phyloP scores from a whole-genome alignment of 306 rosid genomes.

The Inga leiocalycina region DNA sequence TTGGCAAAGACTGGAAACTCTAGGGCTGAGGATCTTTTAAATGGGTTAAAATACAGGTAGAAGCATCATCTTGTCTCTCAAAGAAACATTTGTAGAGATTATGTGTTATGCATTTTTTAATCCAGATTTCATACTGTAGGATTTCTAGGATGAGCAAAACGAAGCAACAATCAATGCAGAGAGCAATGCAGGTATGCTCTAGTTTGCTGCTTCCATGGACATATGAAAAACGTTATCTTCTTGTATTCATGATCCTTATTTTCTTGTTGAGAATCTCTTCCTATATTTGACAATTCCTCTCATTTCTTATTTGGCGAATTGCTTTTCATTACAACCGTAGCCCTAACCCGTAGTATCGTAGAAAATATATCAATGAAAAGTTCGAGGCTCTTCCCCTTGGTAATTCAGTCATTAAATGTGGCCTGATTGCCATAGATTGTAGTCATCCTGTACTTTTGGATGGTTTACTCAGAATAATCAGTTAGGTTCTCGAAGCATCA shows the following conservation, averaged over 20 bases:
- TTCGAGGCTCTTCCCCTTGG: too few species aligned
- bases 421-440: too few species aligned
- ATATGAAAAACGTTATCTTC: constrained; percentile 12
- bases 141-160: constrained; percentile 56
- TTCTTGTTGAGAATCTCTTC: not conserved
- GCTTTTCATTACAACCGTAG: not conserved
- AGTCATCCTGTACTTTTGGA: too few species aligned
- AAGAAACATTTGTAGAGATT: not conserved
- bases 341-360: too few species aligned
- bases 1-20: constrained; percentile 63
- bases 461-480: too few species aligned
- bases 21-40: constrained; percentile 66
- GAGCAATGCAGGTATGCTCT: constrained; percentile 63
- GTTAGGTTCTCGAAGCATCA: too few species aligned
- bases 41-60: constrained; percentile 72
- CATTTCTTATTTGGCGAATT: not conserved
- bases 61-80: constrained; percentile 29
- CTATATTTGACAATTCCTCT: not conserved
- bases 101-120: constrained; percentile 13
- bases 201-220: not conserved
- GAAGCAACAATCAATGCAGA: constrained; percentile 64
- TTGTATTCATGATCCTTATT: not conserved
- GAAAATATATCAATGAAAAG: too few species aligned
- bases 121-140: constrained; percentile 45
- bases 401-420: too few species aligned